Evolutionary conservation across 2,329 filamentous ascomycete genomes (phyloP).

Genomic region (Pyrenochaeta sp.): DNA sequence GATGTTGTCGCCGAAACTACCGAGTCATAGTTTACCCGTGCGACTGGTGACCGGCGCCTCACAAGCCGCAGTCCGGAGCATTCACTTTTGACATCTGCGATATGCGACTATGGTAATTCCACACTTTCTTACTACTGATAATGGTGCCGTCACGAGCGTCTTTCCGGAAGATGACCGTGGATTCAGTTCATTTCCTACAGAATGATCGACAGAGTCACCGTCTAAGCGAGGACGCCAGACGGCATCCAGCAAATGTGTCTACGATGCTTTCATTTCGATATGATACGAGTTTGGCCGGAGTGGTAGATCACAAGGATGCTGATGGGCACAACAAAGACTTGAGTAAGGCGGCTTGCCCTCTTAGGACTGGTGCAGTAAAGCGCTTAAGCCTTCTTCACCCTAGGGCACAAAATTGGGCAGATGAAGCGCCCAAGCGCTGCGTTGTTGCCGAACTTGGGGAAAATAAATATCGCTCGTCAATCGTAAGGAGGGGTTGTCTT

Average conservation of each 20-base stretch:
- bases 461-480: background rate
- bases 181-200: conserved; percentile 5
- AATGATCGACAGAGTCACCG: conserved; percentile 26
- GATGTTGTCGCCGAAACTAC: background rate
- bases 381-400: conserved; percentile 32
- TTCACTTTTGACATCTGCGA: background rate
- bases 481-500: background rate
- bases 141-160: background rate
- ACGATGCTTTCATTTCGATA: conserved; percentile 6
- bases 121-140: background rate
- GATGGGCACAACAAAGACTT: conserved; percentile 10
- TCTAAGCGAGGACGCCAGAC: conserved; percentile 28
- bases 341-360: conserved; percentile 11
- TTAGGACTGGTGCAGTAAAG: conserved; percentile 11
- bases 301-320: conserved; percentile 31
- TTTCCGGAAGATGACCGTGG: conserved; percentile 1
- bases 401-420: conserved; percentile 5
- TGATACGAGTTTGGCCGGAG: conserved; percentile 19
- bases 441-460: background rate
- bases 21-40: background rate
- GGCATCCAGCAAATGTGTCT: conserved; percentile 10
- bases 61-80: background rate
- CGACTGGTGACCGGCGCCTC: background rate
- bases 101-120: background rate
- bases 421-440: background rate